Evolutionary conservation across 2,329 filamentous ascomycete genomes (phyloP).

Genomic region (Davidsoniella neocaledoniae): DNA sequence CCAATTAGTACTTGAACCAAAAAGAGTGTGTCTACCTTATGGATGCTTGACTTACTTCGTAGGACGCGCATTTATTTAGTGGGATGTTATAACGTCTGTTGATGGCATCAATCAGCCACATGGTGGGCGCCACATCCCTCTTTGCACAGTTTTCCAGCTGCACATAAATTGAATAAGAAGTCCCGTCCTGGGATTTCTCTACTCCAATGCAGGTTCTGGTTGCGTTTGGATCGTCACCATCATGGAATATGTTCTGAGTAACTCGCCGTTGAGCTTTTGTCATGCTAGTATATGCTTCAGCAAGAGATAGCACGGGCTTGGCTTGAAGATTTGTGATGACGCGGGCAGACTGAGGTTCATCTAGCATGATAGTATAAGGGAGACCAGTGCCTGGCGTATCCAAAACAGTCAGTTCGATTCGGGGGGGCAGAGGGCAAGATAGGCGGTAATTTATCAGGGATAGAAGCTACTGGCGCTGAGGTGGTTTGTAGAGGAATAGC

Average conservation of each 20-base stretch:
- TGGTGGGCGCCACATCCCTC: not conserved
- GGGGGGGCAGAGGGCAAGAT: not conserved
- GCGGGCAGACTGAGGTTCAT: not conserved
- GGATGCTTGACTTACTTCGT: not conserved
- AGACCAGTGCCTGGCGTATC: not conserved
- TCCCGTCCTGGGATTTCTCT: not conserved
- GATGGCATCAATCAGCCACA: slow-evolving; percentile 4
- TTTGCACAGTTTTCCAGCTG: not conserved
- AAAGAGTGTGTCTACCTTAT: not conserved
- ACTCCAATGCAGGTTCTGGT: slow-evolving; percentile 1
- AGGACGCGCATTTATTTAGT: not conserved
- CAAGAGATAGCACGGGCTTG: not conserved
- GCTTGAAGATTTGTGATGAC: not conserved
- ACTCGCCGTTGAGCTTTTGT: not conserved
- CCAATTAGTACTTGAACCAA: not conserved
- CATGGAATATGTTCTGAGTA: not conserved
- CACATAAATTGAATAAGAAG: not conserved
- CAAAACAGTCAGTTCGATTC: not conserved
- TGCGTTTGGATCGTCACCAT: not conserved
- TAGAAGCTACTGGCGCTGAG: not conserved
- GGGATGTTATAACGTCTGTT: slow-evolving; percentile 2
- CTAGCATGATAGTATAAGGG: slow-evolving; percentile 1
- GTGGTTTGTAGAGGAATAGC: not conserved
- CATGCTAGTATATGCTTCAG: not conserved
- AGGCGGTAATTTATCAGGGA: not conserved